A percentile compares a stretch with the other conserved stretches of the same genome.
Evolutionary conservation across 305 asterid species (phyloP).

Genomic region (Plantago lanceolata): DNA sequence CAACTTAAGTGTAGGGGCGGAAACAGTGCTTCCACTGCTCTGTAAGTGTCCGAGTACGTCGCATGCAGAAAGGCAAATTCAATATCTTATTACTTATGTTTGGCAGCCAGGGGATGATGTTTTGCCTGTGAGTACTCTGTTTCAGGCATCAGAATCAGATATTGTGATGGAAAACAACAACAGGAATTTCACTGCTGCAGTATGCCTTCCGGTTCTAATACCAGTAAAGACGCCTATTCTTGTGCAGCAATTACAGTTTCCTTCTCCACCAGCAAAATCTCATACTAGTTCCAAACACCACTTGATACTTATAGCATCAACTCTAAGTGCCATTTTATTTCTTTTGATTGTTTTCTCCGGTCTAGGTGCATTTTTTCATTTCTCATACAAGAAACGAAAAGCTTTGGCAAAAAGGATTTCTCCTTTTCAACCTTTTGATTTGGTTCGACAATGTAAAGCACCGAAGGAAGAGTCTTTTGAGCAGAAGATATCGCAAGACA

Average conservation of each 20-base stretch:
- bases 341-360: background rate
- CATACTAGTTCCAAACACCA: conserved; percentile 8
- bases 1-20: conserved; percentile 31
- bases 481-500: conserved; percentile 49
- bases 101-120: conserved; percentile 57
- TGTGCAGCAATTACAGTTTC: background rate
- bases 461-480: conserved; percentile 3
- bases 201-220: conserved; percentile 47
- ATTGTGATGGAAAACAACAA: conserved; percentile 49
- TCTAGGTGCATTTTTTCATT: background rate
- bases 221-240: conserved; percentile 51
- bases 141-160: conserved; percentile 41
- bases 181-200: conserved; percentile 28
- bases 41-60: conserved; percentile 64
- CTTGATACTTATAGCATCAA: background rate
- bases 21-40: conserved; percentile 56
- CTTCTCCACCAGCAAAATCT: background rate
- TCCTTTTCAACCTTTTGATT: background rate
- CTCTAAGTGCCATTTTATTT: background rate
- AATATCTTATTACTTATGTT: conserved; percentile 59
- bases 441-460: background rate
- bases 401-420: background rate
- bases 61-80: conserved; percentile 32
- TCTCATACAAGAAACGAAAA: conserved; percentile 2
- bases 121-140: conserved; percentile 41